Evolutionary conservation across 2,329 filamentous ascomycete species (phyloP), one percentile per base, ranked within the genome.

Genomic region (Colletotrichum shisoi): DNA sequence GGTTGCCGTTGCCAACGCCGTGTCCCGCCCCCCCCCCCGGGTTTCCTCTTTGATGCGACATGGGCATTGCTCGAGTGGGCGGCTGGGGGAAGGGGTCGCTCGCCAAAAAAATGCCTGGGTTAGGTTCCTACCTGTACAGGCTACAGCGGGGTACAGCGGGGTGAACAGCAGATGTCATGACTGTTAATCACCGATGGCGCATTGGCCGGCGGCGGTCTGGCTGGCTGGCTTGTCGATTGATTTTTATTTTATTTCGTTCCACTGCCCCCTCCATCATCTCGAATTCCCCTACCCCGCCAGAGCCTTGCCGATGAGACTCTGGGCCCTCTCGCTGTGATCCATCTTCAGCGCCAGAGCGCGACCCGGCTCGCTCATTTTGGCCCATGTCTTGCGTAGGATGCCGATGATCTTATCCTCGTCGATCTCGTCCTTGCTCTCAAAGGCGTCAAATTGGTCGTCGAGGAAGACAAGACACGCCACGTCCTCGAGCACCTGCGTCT

Each of bases 381-480:
- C 87, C 90, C 90, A 92, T 15, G 90, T 92, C 84, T 92, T 92
- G 71, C 81, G 80, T 75, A 93, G 75, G 70, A 93, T 92, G 19
- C 79, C 80, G 21, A 94, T 76, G 67, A 93, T 87, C 83, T 95
- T 96, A 57, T 88, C 89, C 79, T 94, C 91, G 73, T 93, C 90
- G 17, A 84, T 75, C 61, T 89, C 84, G 34, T 86, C 84, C 74
- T 84, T 82, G 71, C 77, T 83, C 81, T 92, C 90, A 78, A 95
- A 96, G 57, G 85, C 86, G 73, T 94, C 92, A 70, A 96, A 91
- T 75, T 95, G 91, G 75, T 94, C 92, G 75, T 95, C 92, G 71
- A 96, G 79, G 76, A 96, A 96, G 34, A 96, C 92, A 62, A 96
- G 79, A 75, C 92, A 96, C 3, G 93, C 93, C 52, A 93, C 91